Evolutionary conservation across 768 basidiomycete species (phyloP).

Genomic region (Cystobasidium tubakii): DNA sequence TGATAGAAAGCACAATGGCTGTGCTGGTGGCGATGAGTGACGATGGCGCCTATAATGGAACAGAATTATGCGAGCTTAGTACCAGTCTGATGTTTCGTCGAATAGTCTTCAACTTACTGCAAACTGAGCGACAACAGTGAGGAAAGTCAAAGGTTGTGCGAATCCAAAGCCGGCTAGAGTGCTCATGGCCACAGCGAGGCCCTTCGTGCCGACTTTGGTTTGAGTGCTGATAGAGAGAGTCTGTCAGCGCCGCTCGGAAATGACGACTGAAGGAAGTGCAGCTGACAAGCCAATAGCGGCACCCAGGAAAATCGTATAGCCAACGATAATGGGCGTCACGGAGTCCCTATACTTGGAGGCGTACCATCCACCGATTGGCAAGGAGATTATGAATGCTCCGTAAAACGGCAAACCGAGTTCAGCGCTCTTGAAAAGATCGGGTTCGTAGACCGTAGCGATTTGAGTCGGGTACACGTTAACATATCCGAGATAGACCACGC

Average conservation of each 20-base stretch:
- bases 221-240: neutral
- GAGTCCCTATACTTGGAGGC: neutral
- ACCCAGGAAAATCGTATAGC: neutral
- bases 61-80: neutral
- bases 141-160: conserved; percentile 11
- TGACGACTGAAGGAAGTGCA: neutral
- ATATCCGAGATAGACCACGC: conserved; percentile 8
- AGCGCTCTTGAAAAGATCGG: neutral
- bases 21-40: conserved; percentile 13
- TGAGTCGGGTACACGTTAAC: neutral
- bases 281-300: conserved; percentile 8
- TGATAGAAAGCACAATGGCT: conserved; percentile 16
- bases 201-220: neutral
- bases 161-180: conserved; percentile 13
- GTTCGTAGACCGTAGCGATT: conserved; percentile 10
- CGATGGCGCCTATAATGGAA: neutral
- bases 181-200: conserved; percentile 8
- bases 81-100: too few species aligned
- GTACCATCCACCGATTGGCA: conserved; percentile 10
- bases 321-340: conserved; percentile 11
- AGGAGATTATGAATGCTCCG: conserved; percentile 7
- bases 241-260: neutral
- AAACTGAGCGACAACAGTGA: conserved; percentile 19
- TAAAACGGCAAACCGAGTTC: neutral
- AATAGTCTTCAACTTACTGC: neutral